These are phyloP conservation scores for Perilla frutescens DNA, from an alignment of 257 asterid genomes.

Conservation along the genomic window DNA sequence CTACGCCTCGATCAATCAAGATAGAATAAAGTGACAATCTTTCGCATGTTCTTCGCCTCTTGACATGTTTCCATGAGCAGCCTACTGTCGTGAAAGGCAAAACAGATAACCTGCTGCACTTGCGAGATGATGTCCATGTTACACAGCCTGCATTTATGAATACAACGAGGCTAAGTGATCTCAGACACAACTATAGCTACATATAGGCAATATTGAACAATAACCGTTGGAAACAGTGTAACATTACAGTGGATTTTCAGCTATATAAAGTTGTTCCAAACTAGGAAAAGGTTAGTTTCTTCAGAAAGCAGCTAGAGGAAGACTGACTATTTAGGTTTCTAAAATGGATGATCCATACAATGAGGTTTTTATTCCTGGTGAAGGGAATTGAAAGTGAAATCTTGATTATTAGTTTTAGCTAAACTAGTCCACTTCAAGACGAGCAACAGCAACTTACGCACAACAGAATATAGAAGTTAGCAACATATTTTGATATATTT, in stretches of 20 bases:
- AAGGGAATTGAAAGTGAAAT: too few species aligned
- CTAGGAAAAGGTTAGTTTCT: not conserved
- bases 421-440: too few species aligned
- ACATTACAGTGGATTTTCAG: not conserved
- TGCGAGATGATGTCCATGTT: slow-evolving; percentile 98
- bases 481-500: too few species aligned
- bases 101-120: slow-evolving; percentile 96
- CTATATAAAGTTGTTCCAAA: too few species aligned
- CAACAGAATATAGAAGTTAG: too few species aligned
- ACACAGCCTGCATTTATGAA: slow-evolving; percentile 70
- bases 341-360: not conserved
- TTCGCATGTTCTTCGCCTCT: slow-evolving; percentile 90
- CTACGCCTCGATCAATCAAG: slow-evolving; percentile 57
- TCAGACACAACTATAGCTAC: too few species aligned
- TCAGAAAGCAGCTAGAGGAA: too few species aligned
- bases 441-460: too few species aligned
- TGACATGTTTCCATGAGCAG: slow-evolving; percentile 97
- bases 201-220: too few species aligned
- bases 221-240: too few species aligned
- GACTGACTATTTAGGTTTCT: not conserved
- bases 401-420: too few species aligned
- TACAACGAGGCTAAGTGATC: not conserved
- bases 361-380: not conserved
- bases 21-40: slow-evolving; percentile 94
- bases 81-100: slow-evolving; percentile 95